phyloP scores from a whole-genome alignment of 805 yeast species.

The Ogataea pilisensis region DNA sequence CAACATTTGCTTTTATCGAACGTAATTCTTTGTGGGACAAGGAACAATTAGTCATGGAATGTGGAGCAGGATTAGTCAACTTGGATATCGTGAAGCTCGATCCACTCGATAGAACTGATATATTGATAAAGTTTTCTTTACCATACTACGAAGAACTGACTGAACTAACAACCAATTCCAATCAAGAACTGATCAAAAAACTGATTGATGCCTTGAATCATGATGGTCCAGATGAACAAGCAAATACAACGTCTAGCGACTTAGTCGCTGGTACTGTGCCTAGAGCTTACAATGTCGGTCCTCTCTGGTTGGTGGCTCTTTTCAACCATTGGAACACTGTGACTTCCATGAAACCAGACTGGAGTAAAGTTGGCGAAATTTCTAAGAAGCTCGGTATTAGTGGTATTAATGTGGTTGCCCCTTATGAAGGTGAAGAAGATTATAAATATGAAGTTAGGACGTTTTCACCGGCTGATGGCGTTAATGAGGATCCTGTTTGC shows the following conservation, averaged over 20 bases:
- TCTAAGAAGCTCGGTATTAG: conserved; percentile 18
- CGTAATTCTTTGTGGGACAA: conserved; percentile 14
- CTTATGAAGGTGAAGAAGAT: conserved; percentile 20
- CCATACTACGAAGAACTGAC: not conserved
- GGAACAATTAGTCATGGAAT: conserved; percentile 36
- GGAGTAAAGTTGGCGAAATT: conserved; percentile 18
- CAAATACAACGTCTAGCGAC: not conserved
- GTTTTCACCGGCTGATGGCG: conserved; percentile 31
- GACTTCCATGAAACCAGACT: conserved; percentile 31
- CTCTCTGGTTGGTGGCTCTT: conserved; percentile 40
- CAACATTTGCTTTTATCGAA: conserved; percentile 43
- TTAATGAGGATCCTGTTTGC: conserved; percentile 52
- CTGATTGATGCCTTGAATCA: not conserved
- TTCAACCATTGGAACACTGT: conserved; percentile 32
- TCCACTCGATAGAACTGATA: not conserved
- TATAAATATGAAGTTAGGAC: conserved; percentile 37
- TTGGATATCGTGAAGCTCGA: conserved; percentile 12
- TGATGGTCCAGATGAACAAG: not conserved
- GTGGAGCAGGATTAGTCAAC: conserved; percentile 41
- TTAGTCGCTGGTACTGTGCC: conserved; percentile 19
- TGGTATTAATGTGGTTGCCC: conserved; percentile 41
- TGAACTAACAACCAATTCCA: not conserved
- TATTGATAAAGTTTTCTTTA: not conserved
- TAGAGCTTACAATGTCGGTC: conserved; percentile 39
- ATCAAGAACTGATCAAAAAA: not conserved